Evolutionary conservation across 2,329 filamentous ascomycete species (phyloP).

Genomic region (Ophidiomyces ophidiicola): DNA sequence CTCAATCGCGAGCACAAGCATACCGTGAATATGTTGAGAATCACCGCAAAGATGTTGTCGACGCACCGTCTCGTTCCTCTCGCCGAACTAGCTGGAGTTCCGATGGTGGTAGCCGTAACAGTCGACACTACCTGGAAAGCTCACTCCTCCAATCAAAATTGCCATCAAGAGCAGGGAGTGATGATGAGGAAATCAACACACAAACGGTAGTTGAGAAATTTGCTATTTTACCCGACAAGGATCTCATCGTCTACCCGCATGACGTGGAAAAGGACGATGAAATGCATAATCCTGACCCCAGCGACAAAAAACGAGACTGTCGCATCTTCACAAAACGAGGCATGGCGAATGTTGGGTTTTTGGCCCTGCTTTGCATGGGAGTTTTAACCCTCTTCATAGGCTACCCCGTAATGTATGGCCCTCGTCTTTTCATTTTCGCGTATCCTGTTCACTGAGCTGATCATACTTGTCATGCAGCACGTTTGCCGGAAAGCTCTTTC

Average conservation of each 20-base stretch:
- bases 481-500: neutral
- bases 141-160: conserved; percentile 50
- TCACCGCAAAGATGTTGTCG: neutral
- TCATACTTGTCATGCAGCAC: conserved; percentile 1
- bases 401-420: conserved; percentile 54
- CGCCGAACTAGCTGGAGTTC: conserved; percentile 55
- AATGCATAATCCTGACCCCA: conserved; percentile 57
- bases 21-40: conserved; percentile 8
- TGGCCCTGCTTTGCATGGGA: conserved; percentile 48
- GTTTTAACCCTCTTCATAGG: conserved; percentile 55
- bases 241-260: conserved; percentile 55
- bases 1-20: neutral
- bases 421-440: conserved; percentile 5
- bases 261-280: conserved; percentile 64
- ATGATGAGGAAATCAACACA: conserved; percentile 55
- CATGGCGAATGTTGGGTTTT: conserved; percentile 51
- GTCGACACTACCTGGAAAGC: conserved; percentile 38
- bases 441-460: neutral
- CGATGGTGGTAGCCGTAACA: conserved; percentile 43
- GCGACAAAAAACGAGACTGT: conserved; percentile 49
- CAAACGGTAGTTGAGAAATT: conserved; percentile 64
- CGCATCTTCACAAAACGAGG: conserved; percentile 55
- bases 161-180: conserved; percentile 49
- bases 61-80: conserved; percentile 43
- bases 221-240: conserved; percentile 56